These are phyloP conservation scores for Spergularia bocconei DNA, from an alignment of 148 eudicot genomes.

Conservation along the genomic window DNA sequence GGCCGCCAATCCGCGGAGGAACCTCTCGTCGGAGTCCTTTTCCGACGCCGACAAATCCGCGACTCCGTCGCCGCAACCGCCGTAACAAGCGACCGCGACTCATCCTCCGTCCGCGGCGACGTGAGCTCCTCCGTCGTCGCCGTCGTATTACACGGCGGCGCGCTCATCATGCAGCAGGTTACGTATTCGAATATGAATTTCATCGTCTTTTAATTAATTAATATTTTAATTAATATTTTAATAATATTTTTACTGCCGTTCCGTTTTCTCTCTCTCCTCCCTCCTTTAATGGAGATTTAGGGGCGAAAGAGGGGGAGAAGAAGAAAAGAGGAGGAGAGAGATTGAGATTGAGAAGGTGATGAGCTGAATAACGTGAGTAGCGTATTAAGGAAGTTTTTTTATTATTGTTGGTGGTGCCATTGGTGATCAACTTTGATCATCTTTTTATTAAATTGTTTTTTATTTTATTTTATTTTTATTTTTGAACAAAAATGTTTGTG, in stretches of 20 bases:
- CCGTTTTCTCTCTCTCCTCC: no score
- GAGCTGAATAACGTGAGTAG: background rate
- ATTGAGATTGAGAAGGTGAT: background rate
- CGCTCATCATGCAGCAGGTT: conserved; percentile 23
- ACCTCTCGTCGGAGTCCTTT: conserved; percentile 13
- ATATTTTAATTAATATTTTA: no score
- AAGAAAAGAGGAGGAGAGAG: background rate
- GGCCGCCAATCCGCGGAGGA: conserved; percentile 42
- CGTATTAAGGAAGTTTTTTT: background rate
- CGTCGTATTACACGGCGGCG: background rate
- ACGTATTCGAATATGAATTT: conserved; percentile 44
- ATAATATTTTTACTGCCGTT: background rate
- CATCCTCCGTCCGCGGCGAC: conserved; percentile 18
- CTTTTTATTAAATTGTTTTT: no score
- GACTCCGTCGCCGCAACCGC: conserved; percentile 3
- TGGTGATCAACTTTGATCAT: background rate
- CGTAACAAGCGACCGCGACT: conserved; percentile 27
- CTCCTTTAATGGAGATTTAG: background rate
- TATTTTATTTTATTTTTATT: no score
- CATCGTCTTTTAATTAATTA: conserved; percentile 38
- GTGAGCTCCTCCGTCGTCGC: background rate
- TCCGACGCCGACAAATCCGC: conserved; percentile 9
- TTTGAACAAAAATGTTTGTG: no score
- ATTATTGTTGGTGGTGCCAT: background rate
- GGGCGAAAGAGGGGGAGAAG: background rate